These are phyloP conservation scores for Fusarium torreyae DNA, from an alignment of 2,329 filamentous ascomycete genomes.

Conservation along the genomic window DNA sequence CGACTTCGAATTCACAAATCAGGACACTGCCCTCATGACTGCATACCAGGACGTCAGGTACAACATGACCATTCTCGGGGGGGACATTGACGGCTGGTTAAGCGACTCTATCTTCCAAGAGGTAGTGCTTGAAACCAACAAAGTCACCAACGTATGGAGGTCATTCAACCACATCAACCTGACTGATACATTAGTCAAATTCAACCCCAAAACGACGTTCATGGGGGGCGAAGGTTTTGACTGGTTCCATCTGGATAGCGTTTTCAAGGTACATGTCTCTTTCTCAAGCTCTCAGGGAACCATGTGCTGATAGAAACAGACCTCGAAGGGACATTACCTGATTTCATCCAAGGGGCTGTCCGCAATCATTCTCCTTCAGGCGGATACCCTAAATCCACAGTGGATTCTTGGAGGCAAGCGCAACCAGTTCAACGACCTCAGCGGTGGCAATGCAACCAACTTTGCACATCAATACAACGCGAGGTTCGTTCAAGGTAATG, in stretches of 20 bases:
- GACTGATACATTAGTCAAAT: constrained; percentile 41
- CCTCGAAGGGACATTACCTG: constrained; percentile 53
- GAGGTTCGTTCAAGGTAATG: constrained; percentile 62
- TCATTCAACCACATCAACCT: constrained; percentile 44
- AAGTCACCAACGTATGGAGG: constrained; percentile 46
- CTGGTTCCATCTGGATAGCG: constrained; percentile 50
- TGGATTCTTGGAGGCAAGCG: constrained; percentile 56
- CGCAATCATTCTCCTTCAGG: constrained; percentile 51
- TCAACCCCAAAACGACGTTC: constrained; percentile 37
- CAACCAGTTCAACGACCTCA: constrained; percentile 55
- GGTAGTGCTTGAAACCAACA: constrained; percentile 43
- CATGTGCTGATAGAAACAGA: constrained; percentile 31
- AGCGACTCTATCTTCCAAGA: constrained; percentile 47
- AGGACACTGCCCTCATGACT: constrained; percentile 42
- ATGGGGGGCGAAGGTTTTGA: constrained; percentile 47
- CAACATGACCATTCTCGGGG: constrained; percentile 42
- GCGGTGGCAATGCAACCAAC: constrained; percentile 53
- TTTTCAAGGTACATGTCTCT: constrained; percentile 43
- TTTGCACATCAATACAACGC: constrained; percentile 65
- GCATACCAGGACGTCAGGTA: constrained; percentile 46
- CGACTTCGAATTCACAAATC: constrained; percentile 43
- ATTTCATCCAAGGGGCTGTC: constrained; percentile 52
- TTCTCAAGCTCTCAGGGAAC: not conserved
- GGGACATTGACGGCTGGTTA: constrained; percentile 41
- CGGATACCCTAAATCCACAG: constrained; percentile 47